Evolutionary conservation across 2,329 filamentous ascomycete species (phyloP).

Genomic region (Lasiodiplodia sp.): DNA sequence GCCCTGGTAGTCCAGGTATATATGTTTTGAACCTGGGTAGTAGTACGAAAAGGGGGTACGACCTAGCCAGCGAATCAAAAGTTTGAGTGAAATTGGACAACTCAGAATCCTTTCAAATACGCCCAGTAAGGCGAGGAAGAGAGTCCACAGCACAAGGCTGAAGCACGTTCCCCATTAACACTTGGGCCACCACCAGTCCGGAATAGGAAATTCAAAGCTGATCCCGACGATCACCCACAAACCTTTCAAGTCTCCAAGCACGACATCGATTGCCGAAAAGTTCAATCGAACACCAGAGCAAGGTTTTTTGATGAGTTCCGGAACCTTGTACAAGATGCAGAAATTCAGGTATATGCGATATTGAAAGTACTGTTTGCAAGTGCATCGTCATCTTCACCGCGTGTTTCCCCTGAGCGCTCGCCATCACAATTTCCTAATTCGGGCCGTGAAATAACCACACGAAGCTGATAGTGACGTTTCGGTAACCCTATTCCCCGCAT

Average conservation of each 20-base stretch:
- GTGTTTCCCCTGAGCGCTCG: conserved; percentile 18
- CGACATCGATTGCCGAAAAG: background rate
- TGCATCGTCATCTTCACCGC: background rate
- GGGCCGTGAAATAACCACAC: conserved; percentile 5
- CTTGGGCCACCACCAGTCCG: background rate
- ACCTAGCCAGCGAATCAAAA: background rate
- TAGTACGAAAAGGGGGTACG: background rate
- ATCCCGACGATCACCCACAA: background rate
- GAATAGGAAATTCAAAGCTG: background rate
- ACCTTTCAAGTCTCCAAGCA: background rate
- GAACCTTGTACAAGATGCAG: background rate
- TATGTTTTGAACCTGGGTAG: background rate
- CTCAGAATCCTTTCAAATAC: background rate
- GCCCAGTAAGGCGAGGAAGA: background rate
- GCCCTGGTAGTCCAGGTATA: background rate
- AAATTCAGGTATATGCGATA: background rate
- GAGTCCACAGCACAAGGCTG: background rate
- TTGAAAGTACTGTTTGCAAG: background rate
- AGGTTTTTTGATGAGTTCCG: accelerated
- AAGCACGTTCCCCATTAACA: background rate
- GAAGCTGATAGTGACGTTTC: conserved; percentile 8
- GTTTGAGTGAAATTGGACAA: background rate
- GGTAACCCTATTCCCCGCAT: conserved; percentile 17
- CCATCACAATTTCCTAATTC: conserved; percentile 1
- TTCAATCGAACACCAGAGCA: background rate